Conservation (phyloP, 805 yeast genomes). For the Candida saitoana region DNA sequence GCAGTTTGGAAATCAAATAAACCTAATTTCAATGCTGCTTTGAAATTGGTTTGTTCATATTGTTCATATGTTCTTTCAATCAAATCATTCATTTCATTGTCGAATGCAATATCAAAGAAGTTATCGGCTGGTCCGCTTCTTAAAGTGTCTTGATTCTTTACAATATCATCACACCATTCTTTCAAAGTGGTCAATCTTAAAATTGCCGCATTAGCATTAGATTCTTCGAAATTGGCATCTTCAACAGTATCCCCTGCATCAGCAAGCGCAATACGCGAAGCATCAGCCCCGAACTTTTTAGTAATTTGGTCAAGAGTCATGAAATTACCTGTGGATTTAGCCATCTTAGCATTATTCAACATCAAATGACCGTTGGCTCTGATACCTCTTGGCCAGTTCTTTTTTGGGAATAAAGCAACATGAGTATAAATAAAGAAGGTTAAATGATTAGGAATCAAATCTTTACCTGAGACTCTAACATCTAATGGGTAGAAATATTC, state of each 20-base stretch:
- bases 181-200: constrained; percentile 86
- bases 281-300: constrained; percentile 94
- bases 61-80: constrained; percentile 69
- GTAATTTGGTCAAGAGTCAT: constrained; percentile 82
- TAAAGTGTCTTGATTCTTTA: constrained; percentile 47
- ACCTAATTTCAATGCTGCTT: constrained; percentile 85
- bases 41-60: constrained; percentile 72
- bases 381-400: constrained; percentile 90
- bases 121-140: constrained; percentile 45
- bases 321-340: constrained; percentile 96
- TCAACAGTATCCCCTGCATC: constrained; percentile 98
- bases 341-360: constrained; percentile 96
- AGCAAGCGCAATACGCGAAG: constrained; percentile 93
- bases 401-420: constrained; percentile 87
- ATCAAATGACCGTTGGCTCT: constrained; percentile 94
- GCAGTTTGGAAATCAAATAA: constrained; percentile 92
- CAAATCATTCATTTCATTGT: constrained; percentile 85
- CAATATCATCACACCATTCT: constrained; percentile 89
- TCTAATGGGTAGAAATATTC: constrained; percentile 97
- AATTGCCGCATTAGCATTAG: constrained; percentile 95
- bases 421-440: constrained; percentile 93
- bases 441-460: constrained; percentile 93
- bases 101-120: constrained; percentile 86
- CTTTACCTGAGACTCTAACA: constrained; percentile 90
- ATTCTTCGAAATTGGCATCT: constrained; percentile 96